Conservation (phyloP, 768 basidiomycete genomes). For the Kwoniella shandongensis region DNA sequence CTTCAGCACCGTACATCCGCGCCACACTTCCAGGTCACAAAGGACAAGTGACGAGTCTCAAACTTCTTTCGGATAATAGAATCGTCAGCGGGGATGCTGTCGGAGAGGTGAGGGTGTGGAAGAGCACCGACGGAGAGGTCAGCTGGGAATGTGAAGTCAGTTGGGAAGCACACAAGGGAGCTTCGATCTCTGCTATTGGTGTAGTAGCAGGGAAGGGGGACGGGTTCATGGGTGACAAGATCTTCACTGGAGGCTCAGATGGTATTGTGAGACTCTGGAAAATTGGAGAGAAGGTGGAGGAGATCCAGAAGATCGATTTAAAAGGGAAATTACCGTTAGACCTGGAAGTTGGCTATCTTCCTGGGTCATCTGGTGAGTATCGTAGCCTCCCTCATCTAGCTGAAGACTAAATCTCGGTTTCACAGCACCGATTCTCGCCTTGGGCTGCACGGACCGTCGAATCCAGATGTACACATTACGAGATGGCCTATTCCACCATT, state of each 20-base stretch:
- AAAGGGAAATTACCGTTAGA: constrained; percentile 74
- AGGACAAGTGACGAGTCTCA: constrained; percentile 72
- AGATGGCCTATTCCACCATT: constrained; percentile 30
- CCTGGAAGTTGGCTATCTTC: constrained; percentile 65
- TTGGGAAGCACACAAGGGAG: constrained; percentile 64
- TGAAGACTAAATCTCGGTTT: background rate
- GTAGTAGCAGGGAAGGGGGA: constrained; percentile 48
- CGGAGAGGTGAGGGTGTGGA: constrained; percentile 70
- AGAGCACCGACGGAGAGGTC: constrained; percentile 15
- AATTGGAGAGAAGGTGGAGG: constrained; percentile 42
- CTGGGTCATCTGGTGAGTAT: constrained; percentile 65
- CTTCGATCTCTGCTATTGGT: constrained; percentile 68
- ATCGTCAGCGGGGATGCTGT: constrained; percentile 74
- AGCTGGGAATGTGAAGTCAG: constrained; percentile 31
- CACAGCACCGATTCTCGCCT: constrained; percentile 66
- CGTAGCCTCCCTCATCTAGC: constrained; percentile 2
- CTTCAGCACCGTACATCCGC: constrained; percentile 57
- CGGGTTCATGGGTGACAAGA: constrained; percentile 40
- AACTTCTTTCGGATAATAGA: constrained; percentile 60
- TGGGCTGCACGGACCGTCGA: constrained; percentile 75
- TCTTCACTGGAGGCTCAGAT: constrained; percentile 83
- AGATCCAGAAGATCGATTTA: constrained; percentile 64
- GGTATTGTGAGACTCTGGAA: constrained; percentile 74
- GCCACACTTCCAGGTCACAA: constrained; percentile 74
- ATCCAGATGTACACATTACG: constrained; percentile 70